phyloP scores from a whole-genome alignment of 1,284 basidiomycete genomes.

The Leccinum solheimii region DNA sequence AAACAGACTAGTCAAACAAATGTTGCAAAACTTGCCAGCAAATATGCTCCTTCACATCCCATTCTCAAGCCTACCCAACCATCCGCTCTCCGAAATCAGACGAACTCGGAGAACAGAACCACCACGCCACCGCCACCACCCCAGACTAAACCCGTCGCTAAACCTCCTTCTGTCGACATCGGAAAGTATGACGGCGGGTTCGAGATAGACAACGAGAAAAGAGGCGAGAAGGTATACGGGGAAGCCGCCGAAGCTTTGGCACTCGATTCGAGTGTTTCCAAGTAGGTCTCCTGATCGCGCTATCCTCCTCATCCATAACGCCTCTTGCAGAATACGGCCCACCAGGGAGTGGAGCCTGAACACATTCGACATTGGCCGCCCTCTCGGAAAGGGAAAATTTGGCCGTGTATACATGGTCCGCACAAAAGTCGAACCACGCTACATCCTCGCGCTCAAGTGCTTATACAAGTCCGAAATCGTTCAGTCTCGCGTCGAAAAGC shows the following conservation, averaged over 20 bases:
- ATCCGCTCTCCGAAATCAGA: constrained; percentile 43
- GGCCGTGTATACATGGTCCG: constrained; percentile 99
- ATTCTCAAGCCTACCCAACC: constrained; percentile 39
- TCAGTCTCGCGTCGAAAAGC: constrained; percentile 85
- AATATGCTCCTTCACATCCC: constrained; percentile 60
- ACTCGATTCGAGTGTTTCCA: constrained; percentile 69
- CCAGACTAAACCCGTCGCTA: constrained; percentile 20
- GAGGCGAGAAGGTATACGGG: constrained; percentile 61
- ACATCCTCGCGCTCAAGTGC: constrained; percentile 96
- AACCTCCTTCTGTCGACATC: constrained; percentile 56
- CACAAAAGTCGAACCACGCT: constrained; percentile 83
- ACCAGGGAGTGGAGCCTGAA: constrained; percentile 84
- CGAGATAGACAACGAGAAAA: constrained; percentile 74
- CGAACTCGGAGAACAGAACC: constrained; percentile 29
- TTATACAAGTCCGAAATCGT: constrained; percentile 97
- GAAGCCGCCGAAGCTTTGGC: constrained; percentile 76
- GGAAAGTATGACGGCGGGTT: constrained; percentile 87
- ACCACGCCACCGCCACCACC: constrained; percentile 24
- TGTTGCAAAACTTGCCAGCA: constrained; percentile 66
- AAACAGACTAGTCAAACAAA: constrained; percentile 56
- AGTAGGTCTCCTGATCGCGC: constrained; percentile 43
- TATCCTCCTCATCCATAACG: constrained; percentile 9
- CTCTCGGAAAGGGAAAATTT: constrained; percentile 98
- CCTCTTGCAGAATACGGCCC: constrained; percentile 51
- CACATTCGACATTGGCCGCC: constrained; percentile 93